These are phyloP conservation scores for Amanita jacksonii DNA, from an alignment of 768 basidiomycete genomes.

Conservation along the genomic window DNA sequence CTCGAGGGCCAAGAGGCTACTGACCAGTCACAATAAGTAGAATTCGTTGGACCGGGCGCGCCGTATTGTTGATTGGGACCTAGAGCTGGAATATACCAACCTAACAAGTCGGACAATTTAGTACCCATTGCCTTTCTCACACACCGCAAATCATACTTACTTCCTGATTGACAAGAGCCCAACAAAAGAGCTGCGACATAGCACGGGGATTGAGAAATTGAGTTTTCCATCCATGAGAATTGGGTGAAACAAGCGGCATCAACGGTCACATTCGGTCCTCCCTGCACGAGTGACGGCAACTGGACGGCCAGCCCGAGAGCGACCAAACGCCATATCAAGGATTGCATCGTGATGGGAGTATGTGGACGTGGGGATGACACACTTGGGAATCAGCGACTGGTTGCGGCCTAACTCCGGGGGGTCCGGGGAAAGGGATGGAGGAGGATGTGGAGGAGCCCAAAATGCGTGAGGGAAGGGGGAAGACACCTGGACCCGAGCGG, in stretches of 20 bases:
- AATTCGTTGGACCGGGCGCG: neutral
- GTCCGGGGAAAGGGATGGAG: too few species aligned
- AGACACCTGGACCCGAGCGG: too few species aligned
- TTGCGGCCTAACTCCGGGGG: too few species aligned
- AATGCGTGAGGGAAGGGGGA: neutral
- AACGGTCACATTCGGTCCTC: neutral
- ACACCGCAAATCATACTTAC: constrained; percentile 3
- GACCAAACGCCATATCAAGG: neutral
- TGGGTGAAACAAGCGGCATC: neutral
- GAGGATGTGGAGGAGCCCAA: too few species aligned
- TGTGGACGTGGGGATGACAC: neutral
- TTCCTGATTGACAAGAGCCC: neutral
- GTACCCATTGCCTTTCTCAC: too few species aligned
- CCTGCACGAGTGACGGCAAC: neutral
- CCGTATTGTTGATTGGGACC: neutral
- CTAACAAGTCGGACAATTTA: too few species aligned
- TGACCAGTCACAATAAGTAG: constrained; percentile 5
- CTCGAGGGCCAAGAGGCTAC: neutral
- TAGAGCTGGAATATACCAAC: constrained; percentile 3
- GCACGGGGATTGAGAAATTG: neutral
- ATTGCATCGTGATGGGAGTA: neutral
- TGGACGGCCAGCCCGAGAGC: neutral
- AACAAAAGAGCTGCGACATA: neutral
- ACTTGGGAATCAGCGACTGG: too few species aligned
- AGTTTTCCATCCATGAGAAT: constrained; percentile 6